A percentile compares a stretch with the other conserved stretches of the same genome.
Conservation (phyloP, 257 asterid species). For the Avicennia marina region DNA sequence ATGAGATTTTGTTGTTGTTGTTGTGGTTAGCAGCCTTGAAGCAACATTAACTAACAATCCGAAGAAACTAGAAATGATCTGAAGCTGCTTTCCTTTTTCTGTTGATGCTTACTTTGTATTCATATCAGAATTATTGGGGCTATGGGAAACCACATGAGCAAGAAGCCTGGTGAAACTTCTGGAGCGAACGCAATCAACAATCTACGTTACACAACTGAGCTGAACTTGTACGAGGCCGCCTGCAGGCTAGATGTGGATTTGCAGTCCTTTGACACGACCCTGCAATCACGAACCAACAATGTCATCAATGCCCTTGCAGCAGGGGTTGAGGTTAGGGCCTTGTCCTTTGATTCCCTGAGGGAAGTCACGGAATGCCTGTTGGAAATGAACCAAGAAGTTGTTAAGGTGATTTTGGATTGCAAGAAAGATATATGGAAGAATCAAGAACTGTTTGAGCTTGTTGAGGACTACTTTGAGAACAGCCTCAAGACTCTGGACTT, state of each 20-base stretch:
- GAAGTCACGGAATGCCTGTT: conserved; percentile 69
- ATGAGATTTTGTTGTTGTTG: background rate
- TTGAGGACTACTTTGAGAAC: conserved; percentile 86
- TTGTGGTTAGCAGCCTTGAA: background rate
- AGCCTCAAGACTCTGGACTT: conserved; percentile 80
- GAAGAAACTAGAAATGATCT: background rate
- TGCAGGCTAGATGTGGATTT: conserved; percentile 60
- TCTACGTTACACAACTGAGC: conserved; percentile 40
- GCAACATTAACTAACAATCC: background rate
- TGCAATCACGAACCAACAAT: conserved; percentile 60
- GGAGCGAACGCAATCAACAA: conserved; percentile 33
- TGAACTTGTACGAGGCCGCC: conserved; percentile 70
- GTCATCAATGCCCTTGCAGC: conserved; percentile 60
- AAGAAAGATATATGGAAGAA: conserved; percentile 82
- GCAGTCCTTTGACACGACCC: conserved; percentile 54
- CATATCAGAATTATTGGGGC: background rate
- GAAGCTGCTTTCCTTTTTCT: background rate
- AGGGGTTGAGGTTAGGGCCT: conserved; percentile 73
- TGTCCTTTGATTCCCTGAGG: conserved; percentile 75
- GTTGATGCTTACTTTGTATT: background rate
- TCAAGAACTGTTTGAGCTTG: conserved; percentile 72
- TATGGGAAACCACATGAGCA: conserved; percentile 89
- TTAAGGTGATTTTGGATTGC: conserved; percentile 72
- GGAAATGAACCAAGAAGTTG: conserved; percentile 87
- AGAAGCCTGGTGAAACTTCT: conserved; percentile 45